phyloP scores from a whole-genome alignment of 257 asterid genomes.

The Petunia secreta region DNA sequence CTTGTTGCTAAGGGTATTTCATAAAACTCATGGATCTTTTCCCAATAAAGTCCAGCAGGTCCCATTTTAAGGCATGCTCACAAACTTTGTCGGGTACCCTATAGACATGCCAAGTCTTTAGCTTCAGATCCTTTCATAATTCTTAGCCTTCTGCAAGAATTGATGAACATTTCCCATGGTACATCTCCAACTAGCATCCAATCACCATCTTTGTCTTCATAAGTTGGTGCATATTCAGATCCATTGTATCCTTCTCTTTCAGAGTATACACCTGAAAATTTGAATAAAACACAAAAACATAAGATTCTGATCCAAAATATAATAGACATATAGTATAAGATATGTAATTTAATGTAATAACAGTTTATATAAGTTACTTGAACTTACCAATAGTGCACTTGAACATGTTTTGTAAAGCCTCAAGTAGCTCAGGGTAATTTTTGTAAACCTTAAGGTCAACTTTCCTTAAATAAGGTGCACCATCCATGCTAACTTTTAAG shows the following conservation, averaged over 20 bases:
- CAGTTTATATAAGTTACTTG: background rate
- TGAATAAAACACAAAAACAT: background rate
- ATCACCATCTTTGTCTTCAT: conserved; percentile 96
- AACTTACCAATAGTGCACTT: conserved; percentile 69
- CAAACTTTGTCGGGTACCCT: background rate
- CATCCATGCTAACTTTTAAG: conserved; percentile 97
- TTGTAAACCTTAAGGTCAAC: conserved; percentile 69
- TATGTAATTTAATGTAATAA: background rate
- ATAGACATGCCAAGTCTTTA: conserved; percentile 50
- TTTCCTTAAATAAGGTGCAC: conserved; percentile 90
- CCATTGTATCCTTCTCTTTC: conserved; percentile 84
- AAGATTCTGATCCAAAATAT: background rate
- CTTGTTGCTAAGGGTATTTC: background rate
- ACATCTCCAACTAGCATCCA: conserved; percentile 99
- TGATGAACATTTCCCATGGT: conserved; percentile 91
- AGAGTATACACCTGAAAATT: conserved; percentile 54
- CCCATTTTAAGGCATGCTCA: background rate
- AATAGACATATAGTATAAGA: background rate
- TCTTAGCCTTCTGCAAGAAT: conserved; percentile 78
- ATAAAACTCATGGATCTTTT: background rate
- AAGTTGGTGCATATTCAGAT: conserved; percentile 75
- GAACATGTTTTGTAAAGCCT: conserved; percentile 78
- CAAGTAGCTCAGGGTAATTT: conserved; percentile 67
- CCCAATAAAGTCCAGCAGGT: background rate
- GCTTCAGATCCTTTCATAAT: conserved; percentile 83